Evolutionary conservation across 768 basidiomycete species (phyloP), one percentile per base, ranked within the genome.

Genomic region (Boletellus emodensis): DNA sequence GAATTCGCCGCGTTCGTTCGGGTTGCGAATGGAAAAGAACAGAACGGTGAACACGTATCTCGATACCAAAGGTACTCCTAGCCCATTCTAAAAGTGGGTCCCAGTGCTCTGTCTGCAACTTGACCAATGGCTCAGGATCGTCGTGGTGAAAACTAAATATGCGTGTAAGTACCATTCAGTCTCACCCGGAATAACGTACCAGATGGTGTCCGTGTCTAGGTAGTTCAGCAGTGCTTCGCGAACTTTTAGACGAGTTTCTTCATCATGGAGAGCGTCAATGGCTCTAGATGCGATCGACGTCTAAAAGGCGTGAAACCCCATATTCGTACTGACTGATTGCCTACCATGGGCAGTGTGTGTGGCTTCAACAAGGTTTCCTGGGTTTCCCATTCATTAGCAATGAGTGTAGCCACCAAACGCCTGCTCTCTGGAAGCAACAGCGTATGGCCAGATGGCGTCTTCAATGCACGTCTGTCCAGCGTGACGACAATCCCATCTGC

Each of bases 311-410:
- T 40, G 56, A 56, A 49, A 52, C 39, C 28, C 33, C 30, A 11
- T 30, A 7, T n/a, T 34, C 40, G 51, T 17, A 33, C 33, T 6
- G n/a, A 38, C 40, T 22, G 41, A 46, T 40, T 15, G 56, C 75
- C 46, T 64, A 96, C 95, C 80, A 96, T 81, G 14, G 96, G 94
- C 22, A 99, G 71, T 1, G 93, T 87, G 67, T 95, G 90, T 22
- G 87, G 87, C 68, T 94, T 97, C 54, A 97, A 64, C 1, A 94
- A 61, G 6, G 74, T 84, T 51, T 83, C 83, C 70, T 97, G 95
- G 61, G 86, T 88, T 61, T 99, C 94, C 96, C 96, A 99, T 72
- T 99, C 96, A 49, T 88, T 79, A 17, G 94, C 96, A 59, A 98
- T 84, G 49, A 96, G 76, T 1, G 90, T 76, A 1, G 94, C 93